phyloP scores from a whole-genome alignment of 768 basidiomycete genomes.

The Tremella yokohamensis region DNA sequence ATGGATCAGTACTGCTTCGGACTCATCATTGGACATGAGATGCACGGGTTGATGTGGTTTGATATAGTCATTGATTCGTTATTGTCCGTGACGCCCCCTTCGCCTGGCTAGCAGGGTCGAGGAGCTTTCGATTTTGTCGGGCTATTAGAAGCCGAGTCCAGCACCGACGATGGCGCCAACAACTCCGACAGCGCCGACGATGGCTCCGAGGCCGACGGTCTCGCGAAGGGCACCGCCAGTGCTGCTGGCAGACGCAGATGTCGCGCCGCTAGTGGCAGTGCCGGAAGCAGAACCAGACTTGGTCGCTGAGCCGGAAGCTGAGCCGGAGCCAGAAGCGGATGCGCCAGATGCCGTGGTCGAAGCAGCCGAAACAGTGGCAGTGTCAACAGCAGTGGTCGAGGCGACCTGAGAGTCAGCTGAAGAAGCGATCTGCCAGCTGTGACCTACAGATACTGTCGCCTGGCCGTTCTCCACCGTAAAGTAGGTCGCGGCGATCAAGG shows the following conservation, averaged over 20 bases:
- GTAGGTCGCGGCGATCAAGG: conserved; percentile 67
- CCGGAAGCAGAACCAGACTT: conserved; percentile 17
- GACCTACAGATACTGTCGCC: conserved; percentile 56
- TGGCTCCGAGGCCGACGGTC: conserved; percentile 1
- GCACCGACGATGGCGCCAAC: conserved; percentile 6
- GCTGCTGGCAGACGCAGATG: conserved; percentile 26
- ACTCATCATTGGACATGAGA: background rate
- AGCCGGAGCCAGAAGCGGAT: conserved; percentile 27
- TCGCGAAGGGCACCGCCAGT: conserved; percentile 15
- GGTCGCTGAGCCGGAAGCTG: conserved; percentile 28
- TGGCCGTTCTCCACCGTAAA: conserved; percentile 69
- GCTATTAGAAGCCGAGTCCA: conserved; percentile 5
- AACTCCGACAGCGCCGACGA: conserved; percentile 2
- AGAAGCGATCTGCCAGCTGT: background rate
- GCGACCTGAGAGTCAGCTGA: conserved; percentile 15
- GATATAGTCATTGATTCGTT: background rate
- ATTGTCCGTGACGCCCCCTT: conserved; percentile 2
- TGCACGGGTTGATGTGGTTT: background rate
- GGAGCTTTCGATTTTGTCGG: background rate
- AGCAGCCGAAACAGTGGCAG: conserved; percentile 58
- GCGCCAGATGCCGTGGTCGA: conserved; percentile 30
- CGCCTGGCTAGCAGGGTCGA: background rate
- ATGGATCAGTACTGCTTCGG: too few relatives aligned
- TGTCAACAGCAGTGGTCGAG: conserved; percentile 64
- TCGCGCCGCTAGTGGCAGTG: conserved; percentile 27